phyloP scores from a whole-genome alignment of 352 stramenopile species.

The Globisporangium cylindrosporum region DNA sequence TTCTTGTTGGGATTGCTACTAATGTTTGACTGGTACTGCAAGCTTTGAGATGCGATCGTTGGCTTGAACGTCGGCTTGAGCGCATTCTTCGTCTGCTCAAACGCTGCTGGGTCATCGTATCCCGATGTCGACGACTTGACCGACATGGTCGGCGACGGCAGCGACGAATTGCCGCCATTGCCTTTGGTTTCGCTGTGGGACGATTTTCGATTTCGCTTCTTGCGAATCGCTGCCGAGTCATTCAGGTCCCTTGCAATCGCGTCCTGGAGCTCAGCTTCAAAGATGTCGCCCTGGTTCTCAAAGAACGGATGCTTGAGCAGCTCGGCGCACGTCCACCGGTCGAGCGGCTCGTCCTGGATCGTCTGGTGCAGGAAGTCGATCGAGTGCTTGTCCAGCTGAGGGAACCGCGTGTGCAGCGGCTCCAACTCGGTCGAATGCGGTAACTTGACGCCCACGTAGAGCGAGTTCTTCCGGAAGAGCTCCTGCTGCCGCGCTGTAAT shows the following conservation, averaged over 20 bases:
- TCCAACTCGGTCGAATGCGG: conserved; percentile 55
- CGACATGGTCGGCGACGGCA: conserved; percentile 10
- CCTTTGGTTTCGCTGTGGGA: conserved; percentile 14
- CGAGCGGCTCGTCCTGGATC: conserved; percentile 72
- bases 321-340: conserved; percentile 78
- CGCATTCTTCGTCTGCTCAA: conserved; percentile 4
- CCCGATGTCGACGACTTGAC: conserved; percentile 13
- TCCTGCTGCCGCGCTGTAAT: conserved; percentile 77
- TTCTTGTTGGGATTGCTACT: background rate
- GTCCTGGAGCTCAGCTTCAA: conserved; percentile 66
- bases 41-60: conserved; percentile 13
- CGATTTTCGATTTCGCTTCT: conserved; percentile 58
- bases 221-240: conserved; percentile 55
- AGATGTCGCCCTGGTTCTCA: conserved; percentile 44
- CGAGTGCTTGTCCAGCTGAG: conserved; percentile 56
- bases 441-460: conserved; percentile 81
- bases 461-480: conserved; percentile 78
- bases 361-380: conserved; percentile 74
- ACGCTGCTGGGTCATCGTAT: conserved; percentile 20
- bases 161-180: background rate
- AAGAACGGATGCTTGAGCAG: conserved; percentile 77
- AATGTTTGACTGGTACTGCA: conserved; percentile 4
- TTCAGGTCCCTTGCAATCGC: conserved; percentile 65
- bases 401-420: conserved; percentile 58
- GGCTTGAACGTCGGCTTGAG: conserved; percentile 30